Evolutionary conservation across 176 grass and related monocot species (phyloP).

Genomic region (Musa schizocarpa): DNA sequence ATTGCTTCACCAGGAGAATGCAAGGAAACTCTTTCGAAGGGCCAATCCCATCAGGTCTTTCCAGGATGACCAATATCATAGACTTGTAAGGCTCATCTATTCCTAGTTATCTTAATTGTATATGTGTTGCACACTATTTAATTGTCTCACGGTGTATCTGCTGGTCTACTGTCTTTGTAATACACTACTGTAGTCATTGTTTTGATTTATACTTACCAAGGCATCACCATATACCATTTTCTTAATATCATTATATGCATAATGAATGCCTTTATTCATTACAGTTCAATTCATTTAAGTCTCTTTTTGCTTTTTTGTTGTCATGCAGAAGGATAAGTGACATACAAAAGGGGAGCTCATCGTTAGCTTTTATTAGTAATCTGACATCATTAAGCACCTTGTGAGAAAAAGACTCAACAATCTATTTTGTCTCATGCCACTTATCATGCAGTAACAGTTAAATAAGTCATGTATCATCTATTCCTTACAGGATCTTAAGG

Average conservation of each 20-base stretch:
- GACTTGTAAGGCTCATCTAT: conserved; percentile 15
- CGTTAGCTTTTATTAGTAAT: conserved; percentile 3
- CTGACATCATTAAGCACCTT: conserved; percentile 22
- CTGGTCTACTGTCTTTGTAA: no score
- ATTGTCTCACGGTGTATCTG: neutral
- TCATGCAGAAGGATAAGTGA: conserved; percentile 9
- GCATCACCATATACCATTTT: no score
- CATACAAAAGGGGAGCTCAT: conserved; percentile 9
- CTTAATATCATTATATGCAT: no score
- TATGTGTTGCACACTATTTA: neutral
- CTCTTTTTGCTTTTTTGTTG: no score
- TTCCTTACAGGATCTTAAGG: conserved; percentile 51
- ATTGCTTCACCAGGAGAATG: conserved; percentile 12
- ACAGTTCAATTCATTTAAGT: no score
- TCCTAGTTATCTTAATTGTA: neutral
- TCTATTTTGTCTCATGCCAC: neutral
- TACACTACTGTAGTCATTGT: no score
- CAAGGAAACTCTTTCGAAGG: conserved; percentile 44
- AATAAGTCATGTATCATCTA: neutral
- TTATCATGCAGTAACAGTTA: neutral
- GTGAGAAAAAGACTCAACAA: conserved; percentile 18
- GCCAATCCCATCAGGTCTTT: conserved; percentile 26
- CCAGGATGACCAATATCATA: conserved; percentile 14
- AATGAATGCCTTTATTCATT: no score
- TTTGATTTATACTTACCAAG: no score